phyloP scores from a whole-genome alignment of 139 green algal species.

The Volvox africanus region DNA sequence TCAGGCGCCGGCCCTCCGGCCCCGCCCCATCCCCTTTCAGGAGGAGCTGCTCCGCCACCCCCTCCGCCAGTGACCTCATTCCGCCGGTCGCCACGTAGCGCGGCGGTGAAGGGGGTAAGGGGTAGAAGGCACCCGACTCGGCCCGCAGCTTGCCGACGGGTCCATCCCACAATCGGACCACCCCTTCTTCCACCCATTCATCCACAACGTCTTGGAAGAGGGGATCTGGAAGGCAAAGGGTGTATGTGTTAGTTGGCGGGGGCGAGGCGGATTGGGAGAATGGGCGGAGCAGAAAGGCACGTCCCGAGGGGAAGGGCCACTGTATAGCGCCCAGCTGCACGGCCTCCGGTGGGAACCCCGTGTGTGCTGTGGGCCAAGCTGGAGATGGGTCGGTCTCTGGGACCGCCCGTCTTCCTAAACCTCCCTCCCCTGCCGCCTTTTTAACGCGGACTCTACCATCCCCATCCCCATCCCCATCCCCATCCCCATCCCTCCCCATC shows the following conservation, averaged over 20 bases:
- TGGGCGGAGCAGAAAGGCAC: not conserved
- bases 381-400: not conserved
- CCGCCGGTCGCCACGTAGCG: slow-evolving; percentile 68
- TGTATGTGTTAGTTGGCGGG: too few relatives aligned
- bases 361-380: not conserved
- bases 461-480: not conserved
- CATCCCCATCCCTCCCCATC: not conserved
- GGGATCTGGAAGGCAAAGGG: slow-evolving; percentile 43
- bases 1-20: slow-evolving; percentile 33
- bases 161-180: slow-evolving; percentile 68
- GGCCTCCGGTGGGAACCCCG: too few relatives aligned
- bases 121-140: slow-evolving; percentile 45
- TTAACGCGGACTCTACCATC: not conserved
- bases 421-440: not conserved
- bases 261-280: not conserved
- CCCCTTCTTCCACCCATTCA: slow-evolving; percentile 61
- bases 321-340: too few relatives aligned
- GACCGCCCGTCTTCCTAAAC: not conserved
- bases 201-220: slow-evolving; percentile 60
- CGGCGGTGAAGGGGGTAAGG: slow-evolving; percentile 33
- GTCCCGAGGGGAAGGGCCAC: too few relatives aligned
- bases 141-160: slow-evolving; percentile 59
- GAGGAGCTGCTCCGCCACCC: slow-evolving; percentile 58
- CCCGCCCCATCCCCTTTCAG: not conserved
- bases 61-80: slow-evolving; percentile 72